Percentiles rank a stretch among this genome's conserved stretches.
Evolutionary conservation across 495 filamentous ascomycete species (phyloP).

Genomic region (Evansstolkia leycettana): DNA sequence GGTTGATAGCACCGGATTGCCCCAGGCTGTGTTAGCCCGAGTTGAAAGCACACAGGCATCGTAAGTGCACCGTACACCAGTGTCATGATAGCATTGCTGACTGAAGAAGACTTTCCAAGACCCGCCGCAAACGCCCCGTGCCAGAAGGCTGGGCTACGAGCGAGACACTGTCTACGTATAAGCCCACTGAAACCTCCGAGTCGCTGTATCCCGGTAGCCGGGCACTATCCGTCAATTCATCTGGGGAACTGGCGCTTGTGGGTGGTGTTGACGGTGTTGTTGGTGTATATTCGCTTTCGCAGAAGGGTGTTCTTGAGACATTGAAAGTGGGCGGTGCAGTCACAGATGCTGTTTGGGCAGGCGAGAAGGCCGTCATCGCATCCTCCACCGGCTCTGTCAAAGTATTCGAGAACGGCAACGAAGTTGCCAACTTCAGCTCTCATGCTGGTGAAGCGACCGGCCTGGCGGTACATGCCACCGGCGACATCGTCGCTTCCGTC

Average conservation of each 20-base stretch:
- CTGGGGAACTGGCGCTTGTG: conserved; percentile 59
- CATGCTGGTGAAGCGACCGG: conserved; percentile 74
- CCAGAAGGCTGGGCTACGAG: conserved; percentile 74
- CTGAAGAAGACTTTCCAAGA: conserved; percentile 58
- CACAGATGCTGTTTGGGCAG: conserved; percentile 72
- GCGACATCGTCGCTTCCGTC: conserved; percentile 73
- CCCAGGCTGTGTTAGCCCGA: conserved; percentile 58
- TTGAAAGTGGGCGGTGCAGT: conserved; percentile 57
- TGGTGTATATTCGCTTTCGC: conserved; percentile 65
- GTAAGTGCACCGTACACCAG: conserved; percentile 34
- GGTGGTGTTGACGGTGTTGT: conserved; percentile 68
- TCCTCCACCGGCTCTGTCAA: conserved; percentile 68
- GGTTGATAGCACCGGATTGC: conserved; percentile 62
- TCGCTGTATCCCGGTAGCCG: conserved; percentile 50
- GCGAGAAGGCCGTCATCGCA: conserved; percentile 54
- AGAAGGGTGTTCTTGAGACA: conserved; percentile 54
- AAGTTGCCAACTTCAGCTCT: conserved; percentile 51
- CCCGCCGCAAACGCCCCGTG: conserved; percentile 74
- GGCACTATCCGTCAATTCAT: conserved; percentile 51
- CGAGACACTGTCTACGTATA: conserved; percentile 59
- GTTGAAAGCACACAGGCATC: conserved; percentile 66
- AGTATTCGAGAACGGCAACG: conserved; percentile 57
- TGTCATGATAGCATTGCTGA: conserved; percentile 5
- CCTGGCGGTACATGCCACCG: conserved; percentile 72
- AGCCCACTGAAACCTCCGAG: conserved; percentile 46